Evolutionary conservation across 768 basidiomycete genomes (phyloP), one percentile per base, ranked within the genome.

Genomic region (Boletus reticuloceps): DNA sequence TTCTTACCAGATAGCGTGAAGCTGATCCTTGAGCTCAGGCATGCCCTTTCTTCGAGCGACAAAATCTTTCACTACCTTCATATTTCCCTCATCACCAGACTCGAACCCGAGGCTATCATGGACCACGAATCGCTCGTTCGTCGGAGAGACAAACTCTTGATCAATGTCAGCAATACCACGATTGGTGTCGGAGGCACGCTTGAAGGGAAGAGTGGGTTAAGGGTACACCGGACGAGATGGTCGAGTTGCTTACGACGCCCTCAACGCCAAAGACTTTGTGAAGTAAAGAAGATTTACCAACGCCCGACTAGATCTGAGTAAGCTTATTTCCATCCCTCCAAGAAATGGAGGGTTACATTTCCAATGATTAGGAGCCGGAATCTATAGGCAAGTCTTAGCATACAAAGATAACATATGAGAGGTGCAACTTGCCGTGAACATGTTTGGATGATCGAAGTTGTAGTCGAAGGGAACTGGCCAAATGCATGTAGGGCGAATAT

Each of bases 351-450:
- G 4, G 5, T 52, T 36, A 62, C 61, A 51, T 62, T 63, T 2
- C 61, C 61, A 10, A 62, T 63, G 1, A 62, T 36, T 32, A 62
- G 9, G n/a, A 63, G 41, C 14, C 61, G 50, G 43, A 62, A 63
- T 34, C 61, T 63, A 34, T 13, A 25, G 1, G 14, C 4, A 11
- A 22, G 2, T 10, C 22, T 51, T 10, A 48, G 31, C 3, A 6
- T 19, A 19, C 6, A 29, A 36, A 4, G 12, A 19, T 17, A 20
- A n/a, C 6, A 34, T 3, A 20, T 2, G 8, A 38, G 7, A 16
- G 10, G 4, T 2, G 7, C 38, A 34, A 44, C 55, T 22, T 20
- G 62, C 60, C 17, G 36, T 47, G 61, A 39, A 59, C 61, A 63
- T 11, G 42, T 22, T 5, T 59, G 5, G 34, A 63, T 32, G 25